Base-by-base conservation (phyloP, 129 eudicot genomes). In the Ambrosia trifida region DNA sequence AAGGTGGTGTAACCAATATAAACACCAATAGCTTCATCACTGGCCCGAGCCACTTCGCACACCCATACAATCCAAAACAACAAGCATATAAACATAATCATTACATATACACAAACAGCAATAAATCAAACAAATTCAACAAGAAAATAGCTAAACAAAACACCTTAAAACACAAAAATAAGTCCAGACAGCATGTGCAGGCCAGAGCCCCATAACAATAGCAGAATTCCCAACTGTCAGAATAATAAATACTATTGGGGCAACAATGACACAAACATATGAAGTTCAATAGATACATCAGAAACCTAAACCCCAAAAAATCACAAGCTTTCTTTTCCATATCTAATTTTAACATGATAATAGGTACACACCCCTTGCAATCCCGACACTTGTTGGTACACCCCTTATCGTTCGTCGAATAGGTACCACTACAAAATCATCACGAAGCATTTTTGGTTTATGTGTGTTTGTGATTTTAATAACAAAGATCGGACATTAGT, bases 201-300 rank as follows among this genome's bases (percentile, higher is more conserved):
- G 96, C 98, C 95, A 93, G 16, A 93, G 87, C 76, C 92, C 95
- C 74, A 93, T 74, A 72, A 85, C 87, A 51, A 89, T 75, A 9
- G 81, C 90, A 17, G 87, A 81, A 85, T 82, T 83, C 56, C 90
- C 98, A 32, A 73, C n/a, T 1, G 83, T 77, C 87, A 93, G 82
- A 24, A 93, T 47, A n/a, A 87, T 69, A 68, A 86, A 83, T 70
- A 93, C 77, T 76, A 93, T 72, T 41, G 96, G 98, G 67, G 75
- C 83, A 73, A 74, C 70, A 68, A 79, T 68, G 59, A 28, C 52
- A 5, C 83, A 94, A 94, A 40, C 87, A 68, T 43, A 87, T 47
- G 92, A 94, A 87, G 73, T 83, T 80, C 88, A 87, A 82, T 12
- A 87, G 58, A 72, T 82, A 78, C 78, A 87, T 66, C 82, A 83